Base-by-base conservation (phyloP, 2,329 filamentous ascomycete genomes). In the Atkinsonella texensis region DNA sequence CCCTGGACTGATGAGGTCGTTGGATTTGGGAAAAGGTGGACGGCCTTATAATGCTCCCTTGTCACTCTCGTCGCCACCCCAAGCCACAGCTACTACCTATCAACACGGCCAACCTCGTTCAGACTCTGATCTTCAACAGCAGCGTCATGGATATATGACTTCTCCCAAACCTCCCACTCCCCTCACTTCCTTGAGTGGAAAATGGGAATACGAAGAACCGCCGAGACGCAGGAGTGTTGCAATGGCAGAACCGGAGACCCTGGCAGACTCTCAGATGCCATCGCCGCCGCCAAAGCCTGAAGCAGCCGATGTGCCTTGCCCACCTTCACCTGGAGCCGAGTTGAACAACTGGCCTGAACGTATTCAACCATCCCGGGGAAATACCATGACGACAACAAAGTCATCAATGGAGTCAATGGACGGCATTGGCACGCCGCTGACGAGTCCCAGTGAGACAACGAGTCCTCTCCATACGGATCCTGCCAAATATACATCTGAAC, bases 371-470 rank as follows among this genome's bases (percentile, higher is more conserved):
- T 70, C 68, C 2, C 64, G 74, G 13, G 69, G 65, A 6, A 65
- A 70, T 35, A 72, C 71, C 1, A 64, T 68, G 50, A 66, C 65
- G 3, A 76, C 75, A 1, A 65, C 67, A 10, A 70, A 74, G 42
- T 80, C 76, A 3, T 74, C 75, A 0, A 73, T 76, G 1, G 70
- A 71, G 3, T 81, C 77, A 0, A 70, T 76, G 48, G 73, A 70
- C 15, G 64, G 65, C 3, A 61, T 75, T 4, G 71, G 68, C 9
- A 78, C 76, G 0, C 76, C 77, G 1, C 59, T 79, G 28, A 80
- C 76, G 1, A 79, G 74, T 57, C 76, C 76, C 0, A 77, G 76
- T 58, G 76, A 79, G 50, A 65, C 72, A 1, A 67, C 71, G 4
- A 77, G 75, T 54, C 75, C 77, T 4, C 64, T 74, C 5, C 72